phyloP scores from a whole-genome alignment of 805 yeast species.

The Kluyveromyces starmeri region DNA sequence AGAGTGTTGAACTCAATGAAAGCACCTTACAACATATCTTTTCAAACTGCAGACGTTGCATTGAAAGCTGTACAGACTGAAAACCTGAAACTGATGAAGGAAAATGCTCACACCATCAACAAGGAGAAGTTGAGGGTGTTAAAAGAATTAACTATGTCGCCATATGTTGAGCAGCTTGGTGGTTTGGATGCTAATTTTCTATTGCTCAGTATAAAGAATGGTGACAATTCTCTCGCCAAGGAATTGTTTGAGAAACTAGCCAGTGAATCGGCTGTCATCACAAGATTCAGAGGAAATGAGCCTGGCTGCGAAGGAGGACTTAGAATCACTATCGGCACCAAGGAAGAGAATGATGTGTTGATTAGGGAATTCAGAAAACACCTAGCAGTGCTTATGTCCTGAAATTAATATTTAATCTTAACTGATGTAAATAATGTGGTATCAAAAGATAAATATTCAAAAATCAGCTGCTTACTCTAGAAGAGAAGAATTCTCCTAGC shows the following conservation, averaged over 20 bases:
- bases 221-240: constrained; percentile 68
- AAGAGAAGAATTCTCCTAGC: constrained; percentile 18
- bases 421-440: too few relatives aligned
- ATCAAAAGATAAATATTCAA: not conserved
- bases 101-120: constrained; percentile 40
- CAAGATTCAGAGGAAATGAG: constrained; percentile 86
- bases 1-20: constrained; percentile 76
- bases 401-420: too few relatives aligned
- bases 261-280: constrained; percentile 63
- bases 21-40: constrained; percentile 91
- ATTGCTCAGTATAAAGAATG: constrained; percentile 63
- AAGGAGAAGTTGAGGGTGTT: constrained; percentile 49
- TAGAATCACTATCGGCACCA: constrained; percentile 81
- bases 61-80: constrained; percentile 54
- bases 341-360: constrained; percentile 56
- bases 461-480: not conserved
- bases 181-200: constrained; percentile 82
- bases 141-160: constrained; percentile 42
- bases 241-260: constrained; percentile 65
- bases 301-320: constrained; percentile 82
- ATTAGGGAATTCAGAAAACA: constrained; percentile 39
- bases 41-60: constrained; percentile 70
- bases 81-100: constrained; percentile 53
- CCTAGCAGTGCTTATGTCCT: constrained; percentile 17
- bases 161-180: constrained; percentile 68